Evolutionary conservation across 1,284 basidiomycete genomes (phyloP), one percentile per base, ranked within the genome.

Genomic region (Boletellus deceptivus): DNA sequence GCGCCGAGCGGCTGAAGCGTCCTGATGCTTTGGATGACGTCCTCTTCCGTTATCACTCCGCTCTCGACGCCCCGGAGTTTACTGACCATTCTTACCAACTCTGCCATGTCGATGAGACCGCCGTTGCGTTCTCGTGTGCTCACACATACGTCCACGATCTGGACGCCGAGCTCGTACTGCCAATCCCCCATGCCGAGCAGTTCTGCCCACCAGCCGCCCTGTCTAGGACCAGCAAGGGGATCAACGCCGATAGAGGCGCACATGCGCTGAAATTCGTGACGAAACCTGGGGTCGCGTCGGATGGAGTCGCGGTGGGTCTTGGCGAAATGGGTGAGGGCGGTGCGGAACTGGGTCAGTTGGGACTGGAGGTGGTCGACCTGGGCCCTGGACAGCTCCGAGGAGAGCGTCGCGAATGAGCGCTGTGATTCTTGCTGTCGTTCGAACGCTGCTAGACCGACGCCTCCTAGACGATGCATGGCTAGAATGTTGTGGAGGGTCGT

Each of bases 121-220:
- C 97, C 96, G 59, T 98, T 98, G 39, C 84, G 73, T 51, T 89
- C 85, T 39, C 95, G 75, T 9, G 92, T 96, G 64, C 84, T 88
- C 29, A 98, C 86, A 63, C 96, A 98, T 16, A 99, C 83, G 67
- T 99, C 96, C 43, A 99, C 93, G 56, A 99, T 89, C 74, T 99
- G 96, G 24, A 98, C 92, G 3, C 93, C 93, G 1, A 99, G 81
- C 63, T 97, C 95, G 67, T 93, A 92, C 62, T 94, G 89, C 92
- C 93, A 99, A 67, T 99, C 97, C 7, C 92, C 85, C 46, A 91
- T 69, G 0, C 91, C 92, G 16, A 98, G 78, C 62, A 93, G 74
- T 65, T 93, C 94, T 20, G 83, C 86, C 86, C 89, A 92, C 89
- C 91, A 94, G 3, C 93, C 84, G n/a, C 89, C 89, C 55, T 85